Base-by-base conservation (phyloP, 2,329 filamentous ascomycete species). In the Ophiocordyceps polyrhachis-furcata region DNA sequence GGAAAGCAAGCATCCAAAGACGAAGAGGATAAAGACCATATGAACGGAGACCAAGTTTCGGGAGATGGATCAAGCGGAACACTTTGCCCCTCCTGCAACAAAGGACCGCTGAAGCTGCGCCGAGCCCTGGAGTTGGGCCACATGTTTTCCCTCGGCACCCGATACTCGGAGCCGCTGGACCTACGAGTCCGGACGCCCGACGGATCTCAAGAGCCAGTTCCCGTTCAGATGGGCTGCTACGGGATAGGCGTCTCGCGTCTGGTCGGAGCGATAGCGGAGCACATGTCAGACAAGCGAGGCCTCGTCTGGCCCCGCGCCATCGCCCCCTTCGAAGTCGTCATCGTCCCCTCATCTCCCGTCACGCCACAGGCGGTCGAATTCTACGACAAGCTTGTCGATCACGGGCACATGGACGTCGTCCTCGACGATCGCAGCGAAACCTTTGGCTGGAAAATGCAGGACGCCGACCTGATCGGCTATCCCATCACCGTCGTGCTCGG, bases 171-270 rank as follows among this genome's bases (percentile, higher is more conserved):
- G 19, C 81, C 86, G 0, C 69, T 98, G 1, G 65, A 71, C 8
- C 82, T 84, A 1, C 68, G 62, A 1, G 72, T 91, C 2, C 64
- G 66, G 5, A 49, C 62, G 56, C 62, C 13, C 48, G 51, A 38
- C 49, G 42, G 6, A 53, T 20, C 56, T 19, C 53, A 53, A 12
- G 52, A 51, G 25, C 52, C 49, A 3, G 68, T 76, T 0, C 69
- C 78, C 0, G 71, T 94, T 55, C 77, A 93, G 51, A 98, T 98
- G 91, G 91, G 91, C 45, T 98, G 91, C 58, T 86, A 95, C 57
- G 91, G 91, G 1, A 93, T 98, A 49, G 91, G 91, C 2, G 77
- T 98, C 17, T 93, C 87, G 5, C 81, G 91, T 41, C 79, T 98
- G 53, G 80, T 98, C 49, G 87, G 81, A 9, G 86, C 91, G 1